Base-by-base conservation (phyloP, 257 asterid genomes). In the Lithospermum erythrorhizon region DNA sequence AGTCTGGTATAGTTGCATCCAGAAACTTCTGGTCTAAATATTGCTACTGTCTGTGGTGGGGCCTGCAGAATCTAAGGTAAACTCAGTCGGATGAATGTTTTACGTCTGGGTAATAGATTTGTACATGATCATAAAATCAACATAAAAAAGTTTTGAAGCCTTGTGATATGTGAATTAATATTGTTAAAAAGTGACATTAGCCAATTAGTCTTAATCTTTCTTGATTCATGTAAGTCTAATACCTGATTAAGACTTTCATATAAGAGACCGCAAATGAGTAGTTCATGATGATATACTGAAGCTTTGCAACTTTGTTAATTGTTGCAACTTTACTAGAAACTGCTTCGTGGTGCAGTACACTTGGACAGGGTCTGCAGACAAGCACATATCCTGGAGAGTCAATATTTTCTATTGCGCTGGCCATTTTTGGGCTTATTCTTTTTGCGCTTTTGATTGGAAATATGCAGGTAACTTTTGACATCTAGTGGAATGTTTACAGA, bases 31-130 rank as follows among this genome's bases (percentile, higher is more conserved):
- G 82, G 65, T 68, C 93, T 30, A 93, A 93, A 70, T 93, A 93
- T 62, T 87, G 90, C 70, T 93, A 93, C 78, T 93, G 99, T 68
- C 86, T 93, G 25, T 93, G 99, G 99, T 93, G 99, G 97, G 97
- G 99, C 20, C 83, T 93, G 78, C 99, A 93, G 78, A 93, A 93
- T 75, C 73, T 93, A 74, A 93, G 99, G 99, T 89, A 76, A 73
- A 57, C 25, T 18, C n/a, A 57, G 35, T 61, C 70, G 6, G 15
- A 11, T 18, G 17, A 21, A 55, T 9, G 16, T 1, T 9, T n/a
- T 22, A n/a, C 57, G 6, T 8, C 1, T 52, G 5, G 6, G 0
- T 52, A 6, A 52, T 51, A 41, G 22, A 35, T 53, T 48, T n/a
- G 27, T 58, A 45, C 9, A 58, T 54, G 25, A 55, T 54, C 30